Base-by-base conservation (phyloP, 768 basidiomycete species). In the Leccinellum luteum region DNA sequence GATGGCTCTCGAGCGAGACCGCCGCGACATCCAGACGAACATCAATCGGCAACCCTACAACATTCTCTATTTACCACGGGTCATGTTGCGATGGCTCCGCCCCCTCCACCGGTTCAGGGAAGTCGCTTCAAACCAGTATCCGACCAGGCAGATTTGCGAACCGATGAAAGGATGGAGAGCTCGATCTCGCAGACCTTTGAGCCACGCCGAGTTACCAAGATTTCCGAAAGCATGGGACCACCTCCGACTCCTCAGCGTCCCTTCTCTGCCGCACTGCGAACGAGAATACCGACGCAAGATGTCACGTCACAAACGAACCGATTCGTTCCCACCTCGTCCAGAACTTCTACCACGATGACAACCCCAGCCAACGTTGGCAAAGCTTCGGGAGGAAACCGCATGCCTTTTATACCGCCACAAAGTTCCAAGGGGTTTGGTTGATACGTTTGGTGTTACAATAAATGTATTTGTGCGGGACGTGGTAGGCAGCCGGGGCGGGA, bases 361-460 rank as follows among this genome's bases (percentile, higher is more conserved):
- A 4, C 51, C 9, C 31, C 34, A 50, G 34, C 55, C 28, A 61
- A 51, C 21, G 28, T 52, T 21, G 51, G 52, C 21, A 63, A 54
- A 41, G 60, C 68, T 32, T 69, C 73, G 21, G 68, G 73, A 43
- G 74, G 72, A 52, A 85, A 87, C 57, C 78, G 85, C 63, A 74
- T 76, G 59, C 81, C 84, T 43, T 87, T 87, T 66, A 65, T 81
- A 35, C 77, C 76, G 28, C 76, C 77, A 30, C 73, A 74, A 25
- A 53, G 61, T 38, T 58, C 71, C 35, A 70, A 65, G 27, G 69
- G 67, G 43, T 71, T 75, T 58, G 67, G 72, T 45, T 75, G 62
- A 67, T 57, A 50, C 35, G 19, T 10, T 52, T 12, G 9, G 14
- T 50, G 17, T 51, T 27, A 13, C 17, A 28, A 31, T 66, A 60